Evolutionary conservation across 495 filamentous ascomycete genomes (phyloP).

Genomic region (Trichoderma erinaceum): DNA sequence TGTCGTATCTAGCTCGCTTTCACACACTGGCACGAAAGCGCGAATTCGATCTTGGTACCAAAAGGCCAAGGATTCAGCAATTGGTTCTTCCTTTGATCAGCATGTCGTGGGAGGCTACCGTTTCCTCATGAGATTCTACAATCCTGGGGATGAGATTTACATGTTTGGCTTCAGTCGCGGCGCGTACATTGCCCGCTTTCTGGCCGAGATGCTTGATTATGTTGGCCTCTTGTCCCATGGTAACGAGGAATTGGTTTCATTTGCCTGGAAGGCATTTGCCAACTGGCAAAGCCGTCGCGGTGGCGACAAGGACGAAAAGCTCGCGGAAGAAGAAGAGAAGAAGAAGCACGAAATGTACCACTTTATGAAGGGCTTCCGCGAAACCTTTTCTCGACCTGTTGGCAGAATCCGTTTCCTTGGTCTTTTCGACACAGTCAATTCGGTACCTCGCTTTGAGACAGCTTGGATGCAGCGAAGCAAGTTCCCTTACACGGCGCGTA

Average conservation of each 20-base stretch:
- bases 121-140: conserved; percentile 83
- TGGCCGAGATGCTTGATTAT: conserved; percentile 82
- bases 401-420: conserved; percentile 64
- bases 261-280: conserved; percentile 85
- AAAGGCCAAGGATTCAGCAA: conserved; percentile 78
- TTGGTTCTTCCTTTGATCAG: conserved; percentile 77
- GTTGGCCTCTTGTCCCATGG: conserved; percentile 72
- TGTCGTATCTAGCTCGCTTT: conserved; percentile 59
- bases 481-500: conserved; percentile 76
- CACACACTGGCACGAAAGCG: conserved; percentile 56
- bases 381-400: conserved; percentile 77
- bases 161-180: conserved; percentile 84
- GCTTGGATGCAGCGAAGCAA: conserved; percentile 81
- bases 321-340: neutral
- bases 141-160: conserved; percentile 70
- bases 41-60: conserved; percentile 67
- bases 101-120: conserved; percentile 83
- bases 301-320: conserved; percentile 4
- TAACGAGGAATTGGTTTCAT: conserved; percentile 81
- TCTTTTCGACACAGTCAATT: conserved; percentile 74
- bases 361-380: conserved; percentile 77
- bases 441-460: conserved; percentile 73
- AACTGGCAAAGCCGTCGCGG: conserved; percentile 67
- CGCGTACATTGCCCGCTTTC: conserved; percentile 79
- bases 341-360: conserved; percentile 52